A percentile compares a stretch with the other conserved stretches of the same genome.
These are phyloP conservation scores for Nemania bipapillata DNA, from an alignment of 2,329 filamentous ascomycete genomes.

Conservation along the genomic window DNA sequence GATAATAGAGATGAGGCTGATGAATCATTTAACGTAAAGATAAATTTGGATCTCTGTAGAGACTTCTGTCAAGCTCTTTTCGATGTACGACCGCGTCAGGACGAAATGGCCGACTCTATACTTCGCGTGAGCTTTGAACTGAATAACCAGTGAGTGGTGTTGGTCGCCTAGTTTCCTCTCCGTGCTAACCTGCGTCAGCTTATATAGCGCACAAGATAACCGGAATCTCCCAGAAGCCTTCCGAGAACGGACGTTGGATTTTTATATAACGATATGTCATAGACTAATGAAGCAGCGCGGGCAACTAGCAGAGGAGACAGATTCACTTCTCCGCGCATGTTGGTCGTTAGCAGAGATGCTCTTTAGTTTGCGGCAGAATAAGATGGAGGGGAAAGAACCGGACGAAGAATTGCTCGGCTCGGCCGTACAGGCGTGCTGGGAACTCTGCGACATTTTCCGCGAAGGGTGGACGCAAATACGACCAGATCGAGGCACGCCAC, in stretches of 20 bases:
- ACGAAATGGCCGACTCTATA: conserved; percentile 85
- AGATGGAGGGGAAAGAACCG: conserved; percentile 74
- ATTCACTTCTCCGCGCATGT: conserved; percentile 83
- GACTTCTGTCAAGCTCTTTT: conserved; percentile 94
- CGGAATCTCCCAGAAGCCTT: conserved; percentile 85
- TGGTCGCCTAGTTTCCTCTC: neutral
- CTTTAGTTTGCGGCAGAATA: conserved; percentile 86
- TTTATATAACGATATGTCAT: conserved; percentile 93
- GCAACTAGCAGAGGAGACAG: conserved; percentile 81
- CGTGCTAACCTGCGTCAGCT: conserved; percentile 54
- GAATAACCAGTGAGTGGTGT: conserved; percentile 78
- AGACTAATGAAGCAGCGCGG: conserved; percentile 94
- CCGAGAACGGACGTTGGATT: conserved; percentile 88
- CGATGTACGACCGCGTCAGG: conserved; percentile 80
- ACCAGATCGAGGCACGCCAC: conserved; percentile 85
- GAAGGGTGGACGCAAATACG: conserved; percentile 91
- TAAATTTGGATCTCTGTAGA: conserved; percentile 85
- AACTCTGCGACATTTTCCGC: conserved; percentile 90
- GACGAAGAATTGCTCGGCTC: conserved; percentile 88
- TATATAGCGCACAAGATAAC: conserved; percentile 88
- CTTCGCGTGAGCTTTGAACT: conserved; percentile 92
- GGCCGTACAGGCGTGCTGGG: conserved; percentile 93
- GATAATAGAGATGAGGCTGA: conserved; percentile 78
- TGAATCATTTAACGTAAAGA: conserved; percentile 72
- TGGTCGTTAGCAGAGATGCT: conserved; percentile 94